Conservation (phyloP, 768 basidiomycete genomes). For the Termitomyces sp. region DNA sequence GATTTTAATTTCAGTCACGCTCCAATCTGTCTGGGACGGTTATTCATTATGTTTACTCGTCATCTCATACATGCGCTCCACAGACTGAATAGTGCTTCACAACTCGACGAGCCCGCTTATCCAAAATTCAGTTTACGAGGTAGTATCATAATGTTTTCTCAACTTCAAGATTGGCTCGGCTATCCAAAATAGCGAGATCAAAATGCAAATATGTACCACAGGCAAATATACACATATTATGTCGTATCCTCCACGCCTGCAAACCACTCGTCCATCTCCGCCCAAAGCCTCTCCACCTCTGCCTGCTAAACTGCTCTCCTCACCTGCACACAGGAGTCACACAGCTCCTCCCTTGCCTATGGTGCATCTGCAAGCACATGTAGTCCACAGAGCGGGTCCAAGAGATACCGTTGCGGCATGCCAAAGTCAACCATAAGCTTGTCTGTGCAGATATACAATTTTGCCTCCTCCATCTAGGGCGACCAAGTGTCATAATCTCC, state of each 20-base stretch:
- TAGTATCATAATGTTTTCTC: no score
- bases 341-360: slow-evolving; percentile 13
- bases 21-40: no score
- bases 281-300: slow-evolving; percentile 13
- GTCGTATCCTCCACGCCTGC: not conserved
- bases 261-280: slow-evolving; percentile 14
- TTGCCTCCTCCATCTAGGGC: not conserved
- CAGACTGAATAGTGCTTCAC: no score
- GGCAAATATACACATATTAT: not conserved
- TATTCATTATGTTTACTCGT: no score
- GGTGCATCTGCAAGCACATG: slow-evolving; percentile 11
- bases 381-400: slow-evolving; percentile 12
- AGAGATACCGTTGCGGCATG: slow-evolving; percentile 3
- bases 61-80: no score
- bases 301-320: slow-evolving; percentile 8
- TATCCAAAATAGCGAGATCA: not conserved
- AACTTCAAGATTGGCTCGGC: no score
- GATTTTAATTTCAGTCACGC: no score
- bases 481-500: no score
- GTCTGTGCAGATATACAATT: slow-evolving; percentile 5
- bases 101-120: no score
- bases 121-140: no score
- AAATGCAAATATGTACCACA: not conserved
- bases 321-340: slow-evolving; percentile 6
- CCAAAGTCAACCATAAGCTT: slow-evolving; percentile 11